Evolutionary conservation across 345 rosid genomes (phyloP).

Genomic region (Eucalyptus erythrocorys): DNA sequence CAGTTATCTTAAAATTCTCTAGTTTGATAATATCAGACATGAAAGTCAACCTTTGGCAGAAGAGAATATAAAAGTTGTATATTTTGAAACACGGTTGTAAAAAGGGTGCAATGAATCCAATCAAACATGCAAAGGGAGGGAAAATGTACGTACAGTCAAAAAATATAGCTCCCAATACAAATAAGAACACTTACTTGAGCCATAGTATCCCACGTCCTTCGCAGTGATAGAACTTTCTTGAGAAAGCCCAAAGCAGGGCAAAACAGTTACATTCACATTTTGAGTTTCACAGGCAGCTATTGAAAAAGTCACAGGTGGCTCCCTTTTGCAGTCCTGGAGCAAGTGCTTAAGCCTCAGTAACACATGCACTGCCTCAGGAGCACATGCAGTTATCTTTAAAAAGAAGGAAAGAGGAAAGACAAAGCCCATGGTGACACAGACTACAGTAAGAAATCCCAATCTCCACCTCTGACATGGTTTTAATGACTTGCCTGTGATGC

Average conservation of each 20-base stretch:
- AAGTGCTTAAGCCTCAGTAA: background rate
- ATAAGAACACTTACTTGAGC: slow-evolving; percentile 29
- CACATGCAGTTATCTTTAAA: background rate
- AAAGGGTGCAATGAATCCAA: background rate
- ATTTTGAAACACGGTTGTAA: background rate
- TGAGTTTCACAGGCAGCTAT: slow-evolving; percentile 95
- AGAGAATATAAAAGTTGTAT: background rate
- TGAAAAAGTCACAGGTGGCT: slow-evolving; percentile 93
- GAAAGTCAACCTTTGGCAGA: background rate
- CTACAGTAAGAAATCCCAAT: slow-evolving; percentile 11
- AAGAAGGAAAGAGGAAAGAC: background rate
- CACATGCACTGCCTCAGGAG: no score
- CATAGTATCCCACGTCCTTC: slow-evolving; percentile 78
- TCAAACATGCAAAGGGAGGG: background rate
- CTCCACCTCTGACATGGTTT: background rate
- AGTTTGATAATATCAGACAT: background rate
- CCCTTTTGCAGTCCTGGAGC: slow-evolving; percentile 79
- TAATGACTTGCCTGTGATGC: slow-evolving; percentile 99
- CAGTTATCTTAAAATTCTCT: background rate
- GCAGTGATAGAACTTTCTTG: slow-evolving; percentile 65
- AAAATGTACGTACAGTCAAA: background rate
- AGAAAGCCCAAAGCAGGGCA: slow-evolving; percentile 88
- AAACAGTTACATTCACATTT: slow-evolving; percentile 83
- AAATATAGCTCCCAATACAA: background rate
- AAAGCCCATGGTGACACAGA: background rate